Percentiles rank a stretch among this genome's conserved stretches.
These are phyloP conservation scores for Rhodomyrtus psidioides DNA, from an alignment of 441 rosid species.

Conservation along the genomic window DNA sequence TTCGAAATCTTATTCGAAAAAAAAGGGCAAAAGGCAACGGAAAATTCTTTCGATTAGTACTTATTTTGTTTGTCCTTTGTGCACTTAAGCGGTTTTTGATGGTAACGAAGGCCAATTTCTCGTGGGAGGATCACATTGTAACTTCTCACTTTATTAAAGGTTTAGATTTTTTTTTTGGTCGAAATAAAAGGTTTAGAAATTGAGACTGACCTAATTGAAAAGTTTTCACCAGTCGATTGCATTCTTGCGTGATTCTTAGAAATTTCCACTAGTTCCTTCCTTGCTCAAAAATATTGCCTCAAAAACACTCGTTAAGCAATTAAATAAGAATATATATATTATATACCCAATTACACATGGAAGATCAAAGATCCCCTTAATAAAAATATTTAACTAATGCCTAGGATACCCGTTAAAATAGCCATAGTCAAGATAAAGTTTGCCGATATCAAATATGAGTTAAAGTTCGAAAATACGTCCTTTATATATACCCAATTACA, in stretches of 20 bases:
- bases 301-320: not conserved
- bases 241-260: not conserved
- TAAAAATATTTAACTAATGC: not conserved
- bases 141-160: not conserved
- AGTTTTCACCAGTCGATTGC: not conserved
- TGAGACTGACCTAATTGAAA: not conserved
- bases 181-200: not conserved
- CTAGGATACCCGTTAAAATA: not conserved
- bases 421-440: not conserved
- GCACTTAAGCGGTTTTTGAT: rapidly evolving
- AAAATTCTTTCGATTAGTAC: not conserved
- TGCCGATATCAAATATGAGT: too few species aligned
- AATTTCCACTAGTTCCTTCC: not conserved
- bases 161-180: too few species aligned
- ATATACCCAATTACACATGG: not conserved
- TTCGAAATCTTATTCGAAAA: too few species aligned
- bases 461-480: not conserved
- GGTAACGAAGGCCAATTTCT: rapidly evolving
- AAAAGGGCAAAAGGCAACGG: not conserved
- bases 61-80: rapidly evolving
- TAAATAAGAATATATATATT: not conserved
- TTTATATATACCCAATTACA: not conserved
- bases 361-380: not conserved
- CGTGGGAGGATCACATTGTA: not conserved
- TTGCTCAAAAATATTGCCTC: rapidly evolving